These are phyloP conservation scores for Podila epigama DNA, from an alignment of 192 early-diverging fungal species.

Conservation along the genomic window DNA sequence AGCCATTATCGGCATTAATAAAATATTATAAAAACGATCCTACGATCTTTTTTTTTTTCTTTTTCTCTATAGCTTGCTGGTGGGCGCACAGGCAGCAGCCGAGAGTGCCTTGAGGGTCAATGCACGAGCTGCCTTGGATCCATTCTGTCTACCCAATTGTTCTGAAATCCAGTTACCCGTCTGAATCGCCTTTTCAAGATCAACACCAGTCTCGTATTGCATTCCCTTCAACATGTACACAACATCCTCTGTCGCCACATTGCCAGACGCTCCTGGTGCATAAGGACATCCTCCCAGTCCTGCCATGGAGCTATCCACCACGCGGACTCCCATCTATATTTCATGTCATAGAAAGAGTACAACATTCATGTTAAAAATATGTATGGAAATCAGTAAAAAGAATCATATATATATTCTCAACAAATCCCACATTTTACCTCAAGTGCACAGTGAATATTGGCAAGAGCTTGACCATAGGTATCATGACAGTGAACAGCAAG, in stretches of 20 bases:
- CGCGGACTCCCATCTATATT: slow-evolving; percentile 85
- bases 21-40: background rate
- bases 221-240: slow-evolving; percentile 90
- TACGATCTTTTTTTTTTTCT: background rate
- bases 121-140: slow-evolving; percentile 61
- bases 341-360: background rate
- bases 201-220: slow-evolving; percentile 82
- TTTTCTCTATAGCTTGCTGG: slow-evolving; percentile 30
- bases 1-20: too few relatives aligned
- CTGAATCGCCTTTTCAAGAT: slow-evolving; percentile 73
- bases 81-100: slow-evolving; percentile 36
- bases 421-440: slow-evolving; percentile 48
- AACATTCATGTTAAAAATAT: background rate
- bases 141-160: slow-evolving; percentile 75
- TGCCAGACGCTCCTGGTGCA: slow-evolving; percentile 94
- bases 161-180: slow-evolving; percentile 91
- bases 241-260: slow-evolving; percentile 97
- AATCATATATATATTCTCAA: background rate
- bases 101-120: slow-evolving; percentile 45
- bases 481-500: slow-evolving; percentile 97
- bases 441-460: slow-evolving; percentile 86
- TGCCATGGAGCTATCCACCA: slow-evolving; percentile 92
- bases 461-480: slow-evolving; percentile 96
- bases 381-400: background rate
- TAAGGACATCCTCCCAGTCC: slow-evolving; percentile 95